Evolutionary conservation across 164 flowering plant genomes (phyloP), one percentile per base, ranked within the genome.

Genomic region (Umbilicus rupestris): DNA sequence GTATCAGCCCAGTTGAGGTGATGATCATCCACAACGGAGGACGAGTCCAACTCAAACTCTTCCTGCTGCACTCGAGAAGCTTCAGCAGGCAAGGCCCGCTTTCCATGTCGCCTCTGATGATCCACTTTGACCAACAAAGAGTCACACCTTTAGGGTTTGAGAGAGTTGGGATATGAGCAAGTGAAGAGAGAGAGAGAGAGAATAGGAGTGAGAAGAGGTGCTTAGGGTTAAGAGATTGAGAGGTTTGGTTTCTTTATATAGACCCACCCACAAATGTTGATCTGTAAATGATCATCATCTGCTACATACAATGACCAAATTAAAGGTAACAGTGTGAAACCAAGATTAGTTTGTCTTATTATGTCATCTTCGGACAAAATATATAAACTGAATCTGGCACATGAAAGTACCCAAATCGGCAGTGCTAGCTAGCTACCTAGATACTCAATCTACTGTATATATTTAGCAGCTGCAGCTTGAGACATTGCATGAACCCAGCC

Each of bases 21-120:
- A 1, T 22, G 45, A 28, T 5, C 17, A 20, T n/a, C n/a, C n/a
- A n/a, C n/a, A n/a, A n/a, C n/a, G n/a, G n/a, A n/a, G n/a, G n/a
- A n/a, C n/a, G n/a, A n/a, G n/a, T 33, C 24, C 5, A 62, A 62
- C 42, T 62, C 35, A 42, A 22, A 33, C 26, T 35, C 39, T 14
- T 35, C 15, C n/a, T 62, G 64, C 17, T 59, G 63, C 12, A 30
- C 22, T n/a, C 30, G 64, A 3, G 83, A 70, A 70, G 81, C 69
- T 66, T 82, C 83, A 52, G 72, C 42, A 64, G 83, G 83, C 71
- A 82, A 79, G 52, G 83, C 78, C 71, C 83, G 72, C 72, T 86
- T 86, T 63, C 90, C 88, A 82, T 84, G 75, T 77, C 83, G 76
- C 41, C 80, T 55, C 33, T 55, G 60, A 55, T 28, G 85, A 86